These are phyloP conservation scores for Triangularia verruculosa DNA, from an alignment of 2,329 filamentous ascomycete species.

Conservation along the genomic window DNA sequence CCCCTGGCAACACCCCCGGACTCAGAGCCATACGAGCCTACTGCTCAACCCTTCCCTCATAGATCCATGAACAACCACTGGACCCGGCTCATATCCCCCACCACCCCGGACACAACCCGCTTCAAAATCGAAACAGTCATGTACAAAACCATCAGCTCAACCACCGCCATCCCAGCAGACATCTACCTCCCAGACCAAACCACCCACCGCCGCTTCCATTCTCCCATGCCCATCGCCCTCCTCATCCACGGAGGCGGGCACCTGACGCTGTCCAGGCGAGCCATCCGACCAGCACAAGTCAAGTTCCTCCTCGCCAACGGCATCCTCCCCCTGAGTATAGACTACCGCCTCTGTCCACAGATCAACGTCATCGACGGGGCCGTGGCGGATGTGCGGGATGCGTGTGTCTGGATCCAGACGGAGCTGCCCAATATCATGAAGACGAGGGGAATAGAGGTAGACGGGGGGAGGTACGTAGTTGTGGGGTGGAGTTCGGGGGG, in stretches of 20 bases:
- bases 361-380: slow-evolving; percentile 44
- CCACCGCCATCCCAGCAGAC: no score
- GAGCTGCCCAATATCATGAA: not conserved
- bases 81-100: no score
- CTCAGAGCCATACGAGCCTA: no score
- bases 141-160: not conserved
- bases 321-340: slow-evolving; percentile 47
- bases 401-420: slow-evolving; percentile 30
- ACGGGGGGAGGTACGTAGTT: not conserved
- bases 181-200: no score
- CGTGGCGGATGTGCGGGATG: slow-evolving; percentile 45
- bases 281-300: slow-evolving; percentile 38
- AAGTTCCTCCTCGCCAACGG: slow-evolving; percentile 36
- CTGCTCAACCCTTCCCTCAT: no score
- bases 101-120: not conserved
- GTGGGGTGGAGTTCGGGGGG: slow-evolving; percentile 44
- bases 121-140: not conserved
- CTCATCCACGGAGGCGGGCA: slow-evolving; percentile 47
- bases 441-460: not conserved
- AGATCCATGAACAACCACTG: no score
- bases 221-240: slow-evolving; percentile 21
- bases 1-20: no score
- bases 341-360: slow-evolving; percentile 52
- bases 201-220: no score
- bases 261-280: slow-evolving; percentile 38